phyloP scores from a whole-genome alignment of 176 grass and related monocot species.

The Luzula sylvatica region DNA sequence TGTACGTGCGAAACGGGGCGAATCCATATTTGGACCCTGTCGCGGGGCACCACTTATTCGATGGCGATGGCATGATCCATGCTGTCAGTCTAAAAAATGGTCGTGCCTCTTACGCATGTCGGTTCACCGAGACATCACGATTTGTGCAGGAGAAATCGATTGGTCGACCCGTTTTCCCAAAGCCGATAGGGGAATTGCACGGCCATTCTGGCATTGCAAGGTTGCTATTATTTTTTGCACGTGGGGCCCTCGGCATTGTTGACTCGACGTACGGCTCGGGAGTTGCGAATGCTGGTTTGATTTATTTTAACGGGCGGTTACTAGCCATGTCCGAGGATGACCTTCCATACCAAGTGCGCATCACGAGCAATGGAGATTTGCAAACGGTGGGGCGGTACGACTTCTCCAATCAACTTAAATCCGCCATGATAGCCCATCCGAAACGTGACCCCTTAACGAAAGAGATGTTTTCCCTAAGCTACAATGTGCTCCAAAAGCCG shows the following conservation, averaged over 20 bases:
- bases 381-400: slow-evolving; percentile 57
- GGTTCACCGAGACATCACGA: slow-evolving; percentile 68
- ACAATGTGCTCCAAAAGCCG: slow-evolving; percentile 57
- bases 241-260: slow-evolving; percentile 44
- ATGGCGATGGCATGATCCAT: slow-evolving; percentile 94
- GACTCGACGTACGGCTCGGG: slow-evolving; percentile 56
- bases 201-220: slow-evolving; percentile 77
- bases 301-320: slow-evolving; percentile 65
- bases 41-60: slow-evolving; percentile 84
- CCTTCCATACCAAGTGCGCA: slow-evolving; percentile 83
- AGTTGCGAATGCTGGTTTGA: slow-evolving; percentile 81
- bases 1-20: slow-evolving; percentile 79
- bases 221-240: slow-evolving; percentile 40
- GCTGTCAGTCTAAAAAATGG: slow-evolving; percentile 43
- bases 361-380: slow-evolving; percentile 55
- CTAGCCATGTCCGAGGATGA: slow-evolving; percentile 99
- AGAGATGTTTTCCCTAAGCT: slow-evolving; percentile 85
- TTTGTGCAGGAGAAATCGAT: slow-evolving; percentile 49
- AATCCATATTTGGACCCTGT: slow-evolving; percentile 60
- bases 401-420: slow-evolving; percentile 53
- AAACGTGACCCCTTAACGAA: slow-evolving; percentile 70
- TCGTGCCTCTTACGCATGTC: slow-evolving; percentile 56
- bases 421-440: slow-evolving; percentile 86
- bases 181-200: slow-evolving; percentile 92
- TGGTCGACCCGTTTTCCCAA: slow-evolving; percentile 50